Evolutionary conservation across 176 grass and related monocot species (phyloP), one percentile per base, ranked within the genome.

Genomic region (Carex pumila): DNA sequence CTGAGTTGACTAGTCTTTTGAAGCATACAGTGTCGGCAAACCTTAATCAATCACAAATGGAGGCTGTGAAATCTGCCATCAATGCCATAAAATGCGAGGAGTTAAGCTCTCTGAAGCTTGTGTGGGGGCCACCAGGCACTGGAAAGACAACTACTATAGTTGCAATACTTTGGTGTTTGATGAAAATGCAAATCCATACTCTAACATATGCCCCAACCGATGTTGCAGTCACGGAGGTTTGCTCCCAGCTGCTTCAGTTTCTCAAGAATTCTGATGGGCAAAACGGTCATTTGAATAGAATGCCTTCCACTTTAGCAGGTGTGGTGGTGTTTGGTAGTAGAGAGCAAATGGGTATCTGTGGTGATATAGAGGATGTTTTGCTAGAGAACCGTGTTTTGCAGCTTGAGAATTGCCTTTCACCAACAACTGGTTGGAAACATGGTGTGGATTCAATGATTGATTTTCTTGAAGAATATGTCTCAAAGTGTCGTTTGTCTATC

Each of bases 361-460:
- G 65, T 61, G 63, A 84, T 18, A 79, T 92, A 22, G 18, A 45
- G 22, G 36, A 68, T 11, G 54, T 92, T 60, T 92, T 90, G 45
- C 49, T 92, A 36, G 85, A 90, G 15, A 56, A 83, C 84, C 91
- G 94, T 31, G 12, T 85, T 12, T 88, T 87, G 9, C 83, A 67
- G 72, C 94, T 97, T 83, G 19, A 71, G 69, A 85, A 88, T 71
- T 97, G 91, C 12, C 91, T 97, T 91, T 87, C 89, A 41, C 76
- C 88, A 56, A 64, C 83, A 65, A 80, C 87, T 71, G 94, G 94
- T 65, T 91, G 91, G 87, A 93, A 61, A 2, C 62, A 83, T 56
- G 72, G 18, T 65, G 82, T 83, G 3, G 25, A 1, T 85, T 82
- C 83, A 3, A 82, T 85, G 58, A 56, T 75, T 10, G 61, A 60